phyloP scores from a whole-genome alignment of 306 rosid genomes.

The Cicer yamashitae region DNA sequence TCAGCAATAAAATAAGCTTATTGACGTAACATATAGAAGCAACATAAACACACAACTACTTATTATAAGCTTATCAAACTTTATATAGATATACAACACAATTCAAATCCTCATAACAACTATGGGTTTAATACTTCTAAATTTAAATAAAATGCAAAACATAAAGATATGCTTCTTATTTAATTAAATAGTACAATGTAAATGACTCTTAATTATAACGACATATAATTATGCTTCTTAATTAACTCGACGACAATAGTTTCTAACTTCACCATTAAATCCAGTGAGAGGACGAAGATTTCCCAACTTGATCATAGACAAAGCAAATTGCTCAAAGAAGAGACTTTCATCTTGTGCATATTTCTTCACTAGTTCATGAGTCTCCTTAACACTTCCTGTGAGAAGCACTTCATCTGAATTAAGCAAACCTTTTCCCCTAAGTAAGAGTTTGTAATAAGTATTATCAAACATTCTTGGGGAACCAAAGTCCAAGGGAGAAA shows the following conservation, averaged over 20 bases:
- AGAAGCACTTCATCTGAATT: conserved; percentile 80
- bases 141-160: not conserved
- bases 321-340: conserved; percentile 77
- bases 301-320: conserved; percentile 82
- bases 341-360: conserved; percentile 65
- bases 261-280: conserved; percentile 72
- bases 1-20: not conserved
- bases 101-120: conserved; percentile 15
- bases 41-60: conserved; percentile 2
- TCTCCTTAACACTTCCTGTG: conserved; percentile 54
- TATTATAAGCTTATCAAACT: conserved; percentile 21
- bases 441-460: conserved; percentile 68
- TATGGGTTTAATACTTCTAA: not conserved
- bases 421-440: conserved; percentile 74
- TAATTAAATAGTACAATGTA: not conserved
- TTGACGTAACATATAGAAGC: not conserved
- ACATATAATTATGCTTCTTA: conserved; percentile 4
- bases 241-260: conserved; percentile 69
- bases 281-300: conserved; percentile 74
- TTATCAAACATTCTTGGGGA: conserved; percentile 79
- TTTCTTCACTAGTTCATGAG: conserved; percentile 58
- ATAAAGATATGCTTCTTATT: not conserved
- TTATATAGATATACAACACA: conserved; percentile 23
- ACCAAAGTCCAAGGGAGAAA: conserved; percentile 74
- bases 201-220: not conserved